Evolutionary conservation across 1,284 basidiomycete species (phyloP).

Genomic region (Malassezia obtusa): DNA sequence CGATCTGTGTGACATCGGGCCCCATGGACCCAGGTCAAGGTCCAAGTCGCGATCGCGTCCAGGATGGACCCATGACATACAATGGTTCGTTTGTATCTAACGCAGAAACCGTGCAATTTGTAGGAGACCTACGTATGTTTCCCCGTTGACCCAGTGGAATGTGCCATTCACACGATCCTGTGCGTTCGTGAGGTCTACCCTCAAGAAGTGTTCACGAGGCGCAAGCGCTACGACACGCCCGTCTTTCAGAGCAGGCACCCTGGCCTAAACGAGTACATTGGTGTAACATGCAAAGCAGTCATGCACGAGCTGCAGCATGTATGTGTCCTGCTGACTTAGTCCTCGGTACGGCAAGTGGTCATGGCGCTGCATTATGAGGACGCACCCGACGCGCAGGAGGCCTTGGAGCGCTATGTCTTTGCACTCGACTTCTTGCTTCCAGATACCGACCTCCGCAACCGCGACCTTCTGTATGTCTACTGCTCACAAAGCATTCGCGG

Average conservation of each 20-base stretch:
- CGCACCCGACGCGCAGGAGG: conserved; percentile 61
- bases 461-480: conserved; percentile 36
- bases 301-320: conserved; percentile 64
- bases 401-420: conserved; percentile 59
- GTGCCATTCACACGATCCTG: conserved; percentile 80
- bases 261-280: conserved; percentile 73
- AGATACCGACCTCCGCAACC: conserved; percentile 59
- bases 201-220: conserved; percentile 68
- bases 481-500: conserved; percentile 9
- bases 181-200: conserved; percentile 85
- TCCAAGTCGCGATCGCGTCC: conserved; percentile 11
- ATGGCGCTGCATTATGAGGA: conserved; percentile 59
- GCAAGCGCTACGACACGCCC: conserved; percentile 76
- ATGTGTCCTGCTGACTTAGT: conserved; percentile 27
- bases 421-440: conserved; percentile 58
- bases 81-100: conserved; percentile 8
- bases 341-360: conserved; percentile 56
- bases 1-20: background rate
- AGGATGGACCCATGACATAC: conserved; percentile 17
- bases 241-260: conserved; percentile 87
- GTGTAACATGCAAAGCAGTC: conserved; percentile 65
- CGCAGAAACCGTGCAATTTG: conserved; percentile 9
- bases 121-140: conserved; percentile 10
- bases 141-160: conserved; percentile 56
- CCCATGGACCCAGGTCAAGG: background rate